Conservation (phyloP, 1,284 basidiomycete genomes). For the Singerocomus inundabilis region DNA sequence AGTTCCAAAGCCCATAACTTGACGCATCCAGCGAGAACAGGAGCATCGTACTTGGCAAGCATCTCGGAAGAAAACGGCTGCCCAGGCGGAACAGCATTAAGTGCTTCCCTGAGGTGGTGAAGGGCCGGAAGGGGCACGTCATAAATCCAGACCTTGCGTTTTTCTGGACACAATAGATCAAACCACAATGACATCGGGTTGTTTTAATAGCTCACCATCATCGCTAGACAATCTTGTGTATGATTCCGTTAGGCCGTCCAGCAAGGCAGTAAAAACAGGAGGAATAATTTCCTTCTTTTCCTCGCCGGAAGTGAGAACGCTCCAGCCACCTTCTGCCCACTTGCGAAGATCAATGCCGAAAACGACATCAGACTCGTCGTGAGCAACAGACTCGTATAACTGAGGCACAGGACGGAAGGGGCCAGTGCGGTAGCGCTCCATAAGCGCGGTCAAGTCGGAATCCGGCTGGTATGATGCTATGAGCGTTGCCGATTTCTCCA, state of each 20-base stretch:
- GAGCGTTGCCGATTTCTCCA: slow-evolving; percentile 70
- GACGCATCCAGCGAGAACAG: slow-evolving; percentile 79
- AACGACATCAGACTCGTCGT: slow-evolving; percentile 78
- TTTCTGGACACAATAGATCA: slow-evolving; percentile 49
- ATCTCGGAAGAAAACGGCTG: slow-evolving; percentile 65
- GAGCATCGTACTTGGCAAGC: slow-evolving; percentile 76
- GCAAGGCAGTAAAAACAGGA: slow-evolving; percentile 69
- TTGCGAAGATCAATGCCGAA: slow-evolving; percentile 87
- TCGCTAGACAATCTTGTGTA: slow-evolving; percentile 67
- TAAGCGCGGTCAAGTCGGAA: slow-evolving; percentile 76
- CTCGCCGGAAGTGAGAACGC: slow-evolving; percentile 46
- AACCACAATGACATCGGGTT: background rate
- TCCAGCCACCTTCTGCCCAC: slow-evolving; percentile 79
- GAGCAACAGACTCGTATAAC: slow-evolving; percentile 79
- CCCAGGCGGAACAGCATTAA: slow-evolving; percentile 71
- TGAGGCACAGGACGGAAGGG: slow-evolving; percentile 84
- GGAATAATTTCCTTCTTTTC: slow-evolving; percentile 68
- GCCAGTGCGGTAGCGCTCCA: slow-evolving; percentile 87
- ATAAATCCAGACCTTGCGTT: slow-evolving; percentile 91
- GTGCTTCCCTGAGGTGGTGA: slow-evolving; percentile 79
- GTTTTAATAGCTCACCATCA: slow-evolving; percentile 45
- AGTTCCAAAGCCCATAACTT: slow-evolving; percentile 89
- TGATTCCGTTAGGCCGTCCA: slow-evolving; percentile 62
- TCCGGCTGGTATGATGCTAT: slow-evolving; percentile 85
- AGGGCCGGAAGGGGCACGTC: slow-evolving; percentile 80